Base-by-base conservation (phyloP, 148 eudicot species). In the Salicornia ramosissima region DNA sequence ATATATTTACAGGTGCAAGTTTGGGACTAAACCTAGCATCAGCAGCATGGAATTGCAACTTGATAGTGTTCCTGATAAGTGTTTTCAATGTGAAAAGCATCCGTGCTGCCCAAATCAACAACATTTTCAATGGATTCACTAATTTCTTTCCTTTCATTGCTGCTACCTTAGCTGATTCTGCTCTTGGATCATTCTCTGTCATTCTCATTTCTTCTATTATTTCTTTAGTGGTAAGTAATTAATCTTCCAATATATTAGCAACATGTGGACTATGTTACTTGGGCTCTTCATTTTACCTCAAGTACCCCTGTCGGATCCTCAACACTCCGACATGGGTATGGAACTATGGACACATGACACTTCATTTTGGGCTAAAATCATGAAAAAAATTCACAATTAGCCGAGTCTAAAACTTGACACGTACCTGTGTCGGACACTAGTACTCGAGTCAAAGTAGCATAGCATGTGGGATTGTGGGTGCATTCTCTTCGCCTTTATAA, bases 161-260 rank as follows among this genome's bases (percentile, higher is more conserved):
- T n/a, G 80, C 80, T 65, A 72, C 72, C 34, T 65, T 69, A 6
- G 80, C 80, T 24, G 77, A 77, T 77, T 77, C 76, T 34, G 2
- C 65, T 46, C 43, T 67, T 14, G 80, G 80, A 10, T 36, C 71
- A 24, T 77, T 59, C 43, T 22, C 69, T 10, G 40, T 77, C 18
- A 63, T 58, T 12, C 73, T 77, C 42, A 10, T 77, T 24, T 77
- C 80, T 15, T 72, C 58, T 65, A 14, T 77, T 4, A 39, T 77
- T 33, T 72, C 80, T 1, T 54, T 77, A 51, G 8, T 68, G 60
- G 80, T 77, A 77, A 50, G 26, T 52, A 28, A 4, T 11, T 9
- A 2, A 25, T 21, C 43, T 14, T 40, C 53, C 13, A 36, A 18
- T 5, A 46, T 19, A n/a, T n/a, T n/a, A n/a, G n/a, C n/a, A n/a